A percentile compares a stretch with the other conserved stretches of the same genome.
Conservation (phyloP, 441 rosid genomes). For the Populus tomentosa region DNA sequence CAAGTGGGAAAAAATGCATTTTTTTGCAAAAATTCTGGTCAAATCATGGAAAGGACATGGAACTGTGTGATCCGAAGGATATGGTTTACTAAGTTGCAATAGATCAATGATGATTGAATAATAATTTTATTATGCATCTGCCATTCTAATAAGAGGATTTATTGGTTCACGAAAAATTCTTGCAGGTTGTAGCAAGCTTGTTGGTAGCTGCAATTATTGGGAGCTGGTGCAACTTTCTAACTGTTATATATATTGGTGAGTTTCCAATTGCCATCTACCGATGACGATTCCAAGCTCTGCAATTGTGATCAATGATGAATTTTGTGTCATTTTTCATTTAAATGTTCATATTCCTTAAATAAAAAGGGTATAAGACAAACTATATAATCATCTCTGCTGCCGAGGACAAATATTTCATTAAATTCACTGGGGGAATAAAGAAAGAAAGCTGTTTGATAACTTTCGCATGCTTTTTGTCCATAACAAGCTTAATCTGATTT, state of each 20-base stretch:
- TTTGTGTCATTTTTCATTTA: not conserved
- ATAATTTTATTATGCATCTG: not conserved
- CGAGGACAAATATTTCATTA: not conserved
- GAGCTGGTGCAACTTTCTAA: constrained; percentile 90
- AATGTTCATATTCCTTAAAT: not conserved
- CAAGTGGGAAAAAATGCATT: not conserved
- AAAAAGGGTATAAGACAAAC: not conserved
- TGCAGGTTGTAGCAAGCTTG: constrained; percentile 60
- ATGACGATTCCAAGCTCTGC: not conserved
- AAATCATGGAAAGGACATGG: not conserved
- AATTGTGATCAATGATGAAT: not conserved
- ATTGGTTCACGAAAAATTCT: constrained; percentile 7
- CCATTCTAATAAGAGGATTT: not conserved
- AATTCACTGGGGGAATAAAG: not conserved
- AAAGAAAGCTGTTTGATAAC: not conserved
- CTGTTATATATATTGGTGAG: constrained; percentile 84
- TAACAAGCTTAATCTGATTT: not conserved
- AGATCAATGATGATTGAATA: not conserved
- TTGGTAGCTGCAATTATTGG: constrained; percentile 79
- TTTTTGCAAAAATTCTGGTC: not conserved
- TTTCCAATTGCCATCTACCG: not conserved
- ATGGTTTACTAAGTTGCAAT: not conserved
- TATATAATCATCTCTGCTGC: not conserved
- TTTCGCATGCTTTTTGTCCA: not conserved
- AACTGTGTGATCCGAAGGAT: not conserved